Evolutionary conservation across 1,284 basidiomycete genomes (phyloP), one percentile per base, ranked within the genome.

Genomic region (Tremellales sp.): DNA sequence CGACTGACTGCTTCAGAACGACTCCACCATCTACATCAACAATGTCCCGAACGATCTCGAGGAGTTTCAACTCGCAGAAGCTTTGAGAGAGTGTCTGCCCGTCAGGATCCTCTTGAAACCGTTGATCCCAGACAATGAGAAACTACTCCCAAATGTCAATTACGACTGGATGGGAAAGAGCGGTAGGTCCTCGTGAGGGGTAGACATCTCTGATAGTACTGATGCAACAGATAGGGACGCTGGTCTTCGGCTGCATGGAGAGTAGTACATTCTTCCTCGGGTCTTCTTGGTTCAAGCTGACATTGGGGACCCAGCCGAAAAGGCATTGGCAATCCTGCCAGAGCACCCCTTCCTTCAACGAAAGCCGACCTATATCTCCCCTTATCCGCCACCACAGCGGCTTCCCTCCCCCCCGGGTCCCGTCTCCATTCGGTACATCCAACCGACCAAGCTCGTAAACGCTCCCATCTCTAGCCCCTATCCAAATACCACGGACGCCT

Each of bases 251-350:
- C 16, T 40, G 46, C 8, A 28, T 56, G 21, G 37, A 44, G 4
- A 52, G 56, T 31, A 57, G 58, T 63, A 12, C 28, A 53, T 37
- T 21, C 13, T 4, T 32, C 19, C 22, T 43, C 14, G n/a, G 14
- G 16, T 31, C 18, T 21, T 4, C 33, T 10, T 24, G 16, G 21
- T 6, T 31, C 4, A 5, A 16, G 19, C 21, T 3, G 5, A 18
- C 14, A 25, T 46, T 47, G 29, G 40, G 36, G 47, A 38, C 60
- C 7, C 66, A 91, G 89, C 87, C 56, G 89, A 93, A 74, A 89
- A 87, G 71, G 89, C 88, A 3, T 76, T 91, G 13, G 84, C 87
- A 13, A 87, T 85, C 12, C 76, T 92, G 29, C 82, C 87, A 65
- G 79, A 79, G 53, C 84, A 86, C 58, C 80, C 81, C 29, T 77